A percentile compares a stretch with the other conserved stretches of the same genome.
Evolutionary conservation across 140 eudicot genomes (phyloP).

Genomic region (Senecio squalidus): DNA sequence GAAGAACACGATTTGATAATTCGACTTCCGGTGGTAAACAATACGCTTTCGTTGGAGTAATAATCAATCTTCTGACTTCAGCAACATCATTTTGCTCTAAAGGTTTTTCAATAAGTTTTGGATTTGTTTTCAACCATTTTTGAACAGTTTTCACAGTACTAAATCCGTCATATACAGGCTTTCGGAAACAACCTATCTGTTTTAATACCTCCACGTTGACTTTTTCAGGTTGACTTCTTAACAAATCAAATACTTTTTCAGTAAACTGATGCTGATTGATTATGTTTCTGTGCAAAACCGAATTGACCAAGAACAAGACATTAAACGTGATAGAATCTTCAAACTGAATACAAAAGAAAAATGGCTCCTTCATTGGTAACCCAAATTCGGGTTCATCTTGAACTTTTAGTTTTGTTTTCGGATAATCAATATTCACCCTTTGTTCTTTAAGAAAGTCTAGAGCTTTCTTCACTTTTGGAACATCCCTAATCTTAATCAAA

Average conservation of each 20-base stretch:
- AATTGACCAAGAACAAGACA: conserved; percentile 60
- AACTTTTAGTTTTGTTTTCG: conserved; percentile 19
- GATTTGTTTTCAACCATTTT: conserved; percentile 52
- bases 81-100: conserved; percentile 48
- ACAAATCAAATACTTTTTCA: conserved; percentile 40
- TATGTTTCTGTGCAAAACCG: conserved; percentile 65
- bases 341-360: conserved; percentile 57
- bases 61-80: conserved; percentile 69
- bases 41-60: conserved; percentile 84
- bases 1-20: conserved; percentile 76
- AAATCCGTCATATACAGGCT: conserved; percentile 49
- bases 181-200: conserved; percentile 50
- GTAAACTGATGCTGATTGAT: conserved; percentile 50
- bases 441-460: conserved; percentile 38
- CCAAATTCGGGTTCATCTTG: conserved; percentile 67
- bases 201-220: conserved; percentile 55
- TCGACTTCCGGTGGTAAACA: conserved; percentile 87
- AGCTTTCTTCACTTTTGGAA: conserved; percentile 39
- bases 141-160: conserved; percentile 37
- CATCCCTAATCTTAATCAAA: conserved; percentile 46
- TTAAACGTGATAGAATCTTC: conserved; percentile 41
- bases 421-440: conserved; percentile 36
- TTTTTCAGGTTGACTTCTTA: conserved; percentile 49
- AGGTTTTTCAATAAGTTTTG: conserved; percentile 47
- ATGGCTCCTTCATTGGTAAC: conserved; percentile 29